Evolutionary conservation across 257 asterid species (phyloP).

Genomic region (Salvia hispanica): DNA sequence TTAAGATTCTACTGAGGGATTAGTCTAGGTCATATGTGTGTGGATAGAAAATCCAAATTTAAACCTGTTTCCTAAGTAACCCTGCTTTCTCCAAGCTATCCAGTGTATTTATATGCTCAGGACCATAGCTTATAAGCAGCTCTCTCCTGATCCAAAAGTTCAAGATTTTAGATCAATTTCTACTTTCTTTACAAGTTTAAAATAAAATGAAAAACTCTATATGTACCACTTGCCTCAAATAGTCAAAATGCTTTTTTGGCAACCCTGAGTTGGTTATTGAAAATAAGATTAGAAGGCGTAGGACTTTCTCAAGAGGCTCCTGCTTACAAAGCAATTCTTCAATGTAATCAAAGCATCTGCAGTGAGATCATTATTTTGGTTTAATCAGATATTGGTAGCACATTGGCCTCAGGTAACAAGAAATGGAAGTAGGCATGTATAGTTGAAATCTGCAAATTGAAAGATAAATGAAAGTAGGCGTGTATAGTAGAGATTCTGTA

Average conservation of each 20-base stretch:
- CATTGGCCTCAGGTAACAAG: background rate
- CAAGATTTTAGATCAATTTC: slow-evolving; percentile 9
- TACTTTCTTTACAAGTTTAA: background rate
- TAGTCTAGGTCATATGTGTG: slow-evolving; percentile 19
- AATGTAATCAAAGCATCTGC: slow-evolving; percentile 89
- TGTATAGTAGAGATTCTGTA: background rate
- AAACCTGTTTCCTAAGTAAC: slow-evolving; percentile 81
- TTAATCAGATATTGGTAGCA: slow-evolving; percentile 26
- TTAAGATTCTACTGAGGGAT: slow-evolving; percentile 22
- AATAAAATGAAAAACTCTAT: background rate
- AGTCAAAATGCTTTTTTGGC: slow-evolving; percentile 80
- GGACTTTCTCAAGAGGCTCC: slow-evolving; percentile 78
- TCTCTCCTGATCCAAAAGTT: slow-evolving; percentile 67
- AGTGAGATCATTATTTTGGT: slow-evolving; percentile 29
- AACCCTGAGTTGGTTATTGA: slow-evolving; percentile 91
- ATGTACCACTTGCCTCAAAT: slow-evolving; percentile 68
- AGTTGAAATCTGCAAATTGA: background rate
- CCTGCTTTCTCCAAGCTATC: slow-evolving; percentile 96
- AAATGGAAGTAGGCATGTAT: slow-evolving; percentile 7
- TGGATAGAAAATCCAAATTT: slow-evolving; percentile 10
- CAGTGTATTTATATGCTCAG: slow-evolving; percentile 86
- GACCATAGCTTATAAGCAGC: slow-evolving; percentile 96
- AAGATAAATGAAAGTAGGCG: slow-evolving; percentile 7
- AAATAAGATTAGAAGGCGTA: slow-evolving; percentile 80
- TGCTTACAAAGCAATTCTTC: slow-evolving; percentile 97